Percentiles rank a stretch among this genome's conserved stretches.
phyloP scores from a whole-genome alignment of 495 filamentous ascomycete species.

The Rostrohypoxylon terebratum region DNA sequence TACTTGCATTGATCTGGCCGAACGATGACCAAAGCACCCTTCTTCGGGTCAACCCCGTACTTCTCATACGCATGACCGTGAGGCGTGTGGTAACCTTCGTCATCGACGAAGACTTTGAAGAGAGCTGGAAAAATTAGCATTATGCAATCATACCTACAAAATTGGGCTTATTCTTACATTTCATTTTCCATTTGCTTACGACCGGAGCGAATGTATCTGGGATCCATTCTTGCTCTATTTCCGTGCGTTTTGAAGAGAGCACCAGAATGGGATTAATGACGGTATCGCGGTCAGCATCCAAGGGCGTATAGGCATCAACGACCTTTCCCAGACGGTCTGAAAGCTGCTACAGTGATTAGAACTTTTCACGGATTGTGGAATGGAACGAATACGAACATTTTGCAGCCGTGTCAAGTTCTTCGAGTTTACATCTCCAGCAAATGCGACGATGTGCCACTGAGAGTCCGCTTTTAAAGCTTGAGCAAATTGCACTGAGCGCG shows the following conservation, averaged over 20 bases:
- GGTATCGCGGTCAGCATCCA: conserved; percentile 62
- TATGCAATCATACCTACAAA: too few species aligned
- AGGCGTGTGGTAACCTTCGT: conserved; percentile 73
- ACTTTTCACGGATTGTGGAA: not conserved
- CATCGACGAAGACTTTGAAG: conserved; percentile 74
- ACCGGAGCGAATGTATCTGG: conserved; percentile 69
- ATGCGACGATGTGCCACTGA: conserved; percentile 70
- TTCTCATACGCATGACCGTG: conserved; percentile 73
- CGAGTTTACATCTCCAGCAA: conserved; percentile 63
- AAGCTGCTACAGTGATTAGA: conserved; percentile 40
- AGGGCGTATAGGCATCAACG: conserved; percentile 59
- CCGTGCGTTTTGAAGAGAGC: conserved; percentile 62
- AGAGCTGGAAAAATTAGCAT: conserved; percentile 56
- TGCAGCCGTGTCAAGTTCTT: conserved; percentile 52
- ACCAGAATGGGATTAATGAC: conserved; percentile 72
- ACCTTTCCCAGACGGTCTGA: conserved; percentile 50
- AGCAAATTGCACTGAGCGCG: conserved; percentile 65
- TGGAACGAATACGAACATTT: conserved; percentile 53
- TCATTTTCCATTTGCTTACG: conserved; percentile 69
- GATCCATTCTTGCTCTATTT: conserved; percentile 69
- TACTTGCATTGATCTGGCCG: conserved; percentile 76
- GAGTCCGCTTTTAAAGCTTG: conserved; percentile 65
- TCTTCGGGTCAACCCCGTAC: conserved; percentile 65
- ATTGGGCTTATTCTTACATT: conserved; percentile 54
- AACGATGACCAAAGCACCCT: conserved; percentile 70